Base-by-base conservation (phyloP, 768 basidiomycete species). In the Tephrocybe sp. region DNA sequence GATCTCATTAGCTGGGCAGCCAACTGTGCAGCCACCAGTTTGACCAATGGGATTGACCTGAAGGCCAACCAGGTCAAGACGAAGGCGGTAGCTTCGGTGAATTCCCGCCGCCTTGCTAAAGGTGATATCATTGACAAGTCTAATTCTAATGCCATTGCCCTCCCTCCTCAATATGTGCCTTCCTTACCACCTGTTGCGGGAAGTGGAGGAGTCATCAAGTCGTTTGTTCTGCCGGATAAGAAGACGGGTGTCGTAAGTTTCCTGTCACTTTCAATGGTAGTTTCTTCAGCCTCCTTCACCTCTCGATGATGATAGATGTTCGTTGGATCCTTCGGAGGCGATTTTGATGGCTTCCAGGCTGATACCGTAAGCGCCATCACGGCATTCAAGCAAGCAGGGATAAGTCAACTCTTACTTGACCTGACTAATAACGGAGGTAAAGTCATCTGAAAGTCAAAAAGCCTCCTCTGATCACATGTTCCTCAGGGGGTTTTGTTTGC, bases 401-500 rank as follows among this genome's bases (percentile, higher is more conserved):
- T 83, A 10, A 76, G 70, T 0, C 74, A 72, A 26, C 63, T 85
- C 10, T 56, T 86, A 20, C 72, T 86, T 34, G 84, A 86, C 61
- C 60, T 84, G 28, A 78, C 79, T 11, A 80, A 84, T 61, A 87
- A 87, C 56, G 79, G 78, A 49, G 84, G 84, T 77, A 39, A n/a
- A 74, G 2, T 24, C 51, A 33, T 14, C 12, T 9, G 23, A 15
- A 37, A 26, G 18, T 21, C 21, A 45, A 36, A 33, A 25, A 39
- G 6, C 4, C 20, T 37, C n/a, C 38, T 17, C 47, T 45, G 40
- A 40, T 50, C 23, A 51, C 17, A 18, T 24, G 34, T 6, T 36
- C 11, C 37, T 6, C 50, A 83, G 83, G 83, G 50, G 84, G 84
- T 21, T 82, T 76, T 49, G 73, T 85, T 7, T 85, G 84, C 60